Percentiles rank a stretch among this genome's conserved stretches.
phyloP scores from a whole-genome alignment of 352 stramenopile species.

The Phytophthora crassamura region DNA sequence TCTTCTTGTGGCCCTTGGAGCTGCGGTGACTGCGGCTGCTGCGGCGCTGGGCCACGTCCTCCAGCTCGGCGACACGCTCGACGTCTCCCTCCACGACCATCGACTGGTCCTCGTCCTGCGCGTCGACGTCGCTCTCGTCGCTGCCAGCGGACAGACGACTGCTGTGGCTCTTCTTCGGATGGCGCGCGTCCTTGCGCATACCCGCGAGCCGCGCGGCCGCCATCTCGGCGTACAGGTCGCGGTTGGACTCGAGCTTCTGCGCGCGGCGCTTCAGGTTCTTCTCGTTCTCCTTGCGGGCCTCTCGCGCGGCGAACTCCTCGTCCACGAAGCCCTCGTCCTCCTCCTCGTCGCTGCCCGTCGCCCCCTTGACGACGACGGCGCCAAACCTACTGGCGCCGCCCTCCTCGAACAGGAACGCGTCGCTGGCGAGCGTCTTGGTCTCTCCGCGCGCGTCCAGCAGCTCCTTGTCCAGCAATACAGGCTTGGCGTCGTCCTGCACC shows the following conservation, averaged over 20 bases:
- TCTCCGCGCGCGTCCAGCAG: conserved; percentile 42
- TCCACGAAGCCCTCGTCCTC: conserved; percentile 64
- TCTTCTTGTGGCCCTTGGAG: conserved; percentile 40
- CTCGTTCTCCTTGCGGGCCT: conserved; percentile 60
- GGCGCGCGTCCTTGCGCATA: conserved; percentile 75
- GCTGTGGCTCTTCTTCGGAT: conserved; percentile 46
- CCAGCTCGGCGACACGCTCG: conserved; percentile 19
- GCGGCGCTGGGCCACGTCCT: conserved; percentile 22
- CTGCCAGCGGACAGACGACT: conserved; percentile 20
- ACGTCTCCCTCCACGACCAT: conserved; percentile 30
- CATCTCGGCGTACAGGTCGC: conserved; percentile 78
- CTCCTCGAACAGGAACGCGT: conserved; percentile 74
- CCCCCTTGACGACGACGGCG: conserved; percentile 49
- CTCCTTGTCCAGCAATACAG: conserved; percentile 65
- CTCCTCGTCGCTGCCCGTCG: conserved; percentile 18
- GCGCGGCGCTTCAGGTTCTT: conserved; percentile 57
- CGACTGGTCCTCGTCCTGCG: conserved; percentile 32
- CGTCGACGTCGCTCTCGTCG: conserved; percentile 36
- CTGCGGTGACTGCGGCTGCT: conserved; percentile 36
- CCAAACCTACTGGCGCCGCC: conserved; percentile 55
- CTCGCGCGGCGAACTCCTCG: conserved; percentile 45
- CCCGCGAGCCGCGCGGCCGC: conserved; percentile 56
- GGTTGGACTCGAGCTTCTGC: conserved; percentile 79
- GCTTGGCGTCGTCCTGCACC: conserved; percentile 40
- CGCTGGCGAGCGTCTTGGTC: conserved; percentile 47